Evolutionary conservation across 306 rosid species (phyloP).

Genomic region (Cucumis hystrix): DNA sequence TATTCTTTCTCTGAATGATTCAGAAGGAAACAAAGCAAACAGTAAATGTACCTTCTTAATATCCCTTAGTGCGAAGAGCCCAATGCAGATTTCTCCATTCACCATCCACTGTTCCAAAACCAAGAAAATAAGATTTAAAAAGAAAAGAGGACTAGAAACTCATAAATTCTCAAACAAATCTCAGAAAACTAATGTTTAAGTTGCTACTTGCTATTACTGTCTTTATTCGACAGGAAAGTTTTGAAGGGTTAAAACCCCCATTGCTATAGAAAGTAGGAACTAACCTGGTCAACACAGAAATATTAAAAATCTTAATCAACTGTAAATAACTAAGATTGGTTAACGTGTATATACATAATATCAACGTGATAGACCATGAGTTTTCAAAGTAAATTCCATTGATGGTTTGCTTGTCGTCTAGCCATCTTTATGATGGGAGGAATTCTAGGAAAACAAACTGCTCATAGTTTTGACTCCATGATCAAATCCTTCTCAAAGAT

Average conservation of each 20-base stretch:
- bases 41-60: slow-evolving; percentile 66
- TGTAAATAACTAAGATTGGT: neutral
- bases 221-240: neutral
- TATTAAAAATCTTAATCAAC: neutral
- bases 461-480: neutral
- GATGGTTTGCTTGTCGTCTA: neutral
- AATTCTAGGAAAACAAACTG: neutral
- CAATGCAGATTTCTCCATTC: slow-evolving; percentile 98
- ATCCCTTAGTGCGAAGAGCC: slow-evolving; percentile 80
- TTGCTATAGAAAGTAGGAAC: neutral
- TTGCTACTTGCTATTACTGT: slow-evolving; percentile 4
- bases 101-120: slow-evolving; percentile 85
- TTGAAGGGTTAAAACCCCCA: neutral
- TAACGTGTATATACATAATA: neutral
- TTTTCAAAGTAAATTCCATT: neutral
- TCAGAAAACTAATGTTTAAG: neutral
- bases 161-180: neutral
- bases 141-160: slow-evolving; percentile 1
- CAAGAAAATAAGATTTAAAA: slow-evolving; percentile 8
- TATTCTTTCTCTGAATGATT: neutral
- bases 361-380: neutral
- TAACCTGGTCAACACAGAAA: neutral
- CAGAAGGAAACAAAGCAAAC: neutral
- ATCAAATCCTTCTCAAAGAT: neutral
- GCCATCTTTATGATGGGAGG: neutral